Evolutionary conservation across 1,284 basidiomycete species (phyloP).

Genomic region (Cryptococcus hybrid): DNA sequence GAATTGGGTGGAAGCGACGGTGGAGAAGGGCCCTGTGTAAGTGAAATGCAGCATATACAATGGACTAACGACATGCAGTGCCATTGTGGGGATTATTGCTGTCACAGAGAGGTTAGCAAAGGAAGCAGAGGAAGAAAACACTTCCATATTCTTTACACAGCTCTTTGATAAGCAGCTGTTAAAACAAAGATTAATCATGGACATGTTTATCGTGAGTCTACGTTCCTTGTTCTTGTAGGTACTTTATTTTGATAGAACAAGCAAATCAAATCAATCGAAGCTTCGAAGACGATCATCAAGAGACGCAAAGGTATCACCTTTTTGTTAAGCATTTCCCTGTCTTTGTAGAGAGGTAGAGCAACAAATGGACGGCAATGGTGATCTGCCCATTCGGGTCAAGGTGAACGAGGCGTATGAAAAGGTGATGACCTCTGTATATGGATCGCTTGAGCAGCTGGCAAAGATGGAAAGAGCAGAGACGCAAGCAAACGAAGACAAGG

Average conservation of each 20-base stretch:
- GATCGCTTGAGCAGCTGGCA: constrained; percentile 89
- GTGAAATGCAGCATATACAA: constrained; percentile 36
- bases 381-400: constrained; percentile 69
- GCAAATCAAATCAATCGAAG: constrained; percentile 85
- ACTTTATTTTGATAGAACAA: constrained; percentile 59
- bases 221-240: neutral
- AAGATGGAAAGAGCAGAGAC: constrained; percentile 71
- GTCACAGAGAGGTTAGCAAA: constrained; percentile 73
- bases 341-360: constrained; percentile 82
- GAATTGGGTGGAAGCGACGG: constrained; percentile 74
- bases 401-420: constrained; percentile 84
- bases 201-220: constrained; percentile 71
- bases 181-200: constrained; percentile 68
- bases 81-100: constrained; percentile 69
- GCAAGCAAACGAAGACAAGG: constrained; percentile 81
- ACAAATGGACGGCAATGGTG: constrained; percentile 76
- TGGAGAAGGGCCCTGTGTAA: constrained; percentile 75
- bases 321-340: constrained; percentile 91
- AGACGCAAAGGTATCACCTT: constrained; percentile 86
- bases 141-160: constrained; percentile 69
- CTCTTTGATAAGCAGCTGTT: constrained; percentile 78
- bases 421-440: constrained; percentile 86
- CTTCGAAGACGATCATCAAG: constrained; percentile 72
- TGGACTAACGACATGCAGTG: neutral
- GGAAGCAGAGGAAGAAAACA: constrained; percentile 71